phyloP scores from a whole-genome alignment of 2,329 filamentous ascomycete species.

The Ophiocordyceps camponoti-rufipedis region DNA sequence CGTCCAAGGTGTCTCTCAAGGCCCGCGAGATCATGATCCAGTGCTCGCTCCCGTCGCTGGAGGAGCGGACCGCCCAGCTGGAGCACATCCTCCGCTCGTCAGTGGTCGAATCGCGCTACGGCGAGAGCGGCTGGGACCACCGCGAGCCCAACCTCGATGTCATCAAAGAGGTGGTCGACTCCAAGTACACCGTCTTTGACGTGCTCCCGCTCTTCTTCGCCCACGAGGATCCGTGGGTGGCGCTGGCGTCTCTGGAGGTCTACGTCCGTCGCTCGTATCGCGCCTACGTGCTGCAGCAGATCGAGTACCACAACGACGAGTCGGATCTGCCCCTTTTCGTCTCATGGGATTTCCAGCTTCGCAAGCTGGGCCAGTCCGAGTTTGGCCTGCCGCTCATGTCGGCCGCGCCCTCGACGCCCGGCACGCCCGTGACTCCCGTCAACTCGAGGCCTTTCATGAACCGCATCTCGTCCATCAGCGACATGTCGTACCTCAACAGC shows the following conservation, averaged over 20 bases:
- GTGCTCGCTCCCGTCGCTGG: constrained; percentile 85
- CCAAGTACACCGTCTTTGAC: constrained; percentile 96
- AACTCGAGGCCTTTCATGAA: constrained; percentile 44
- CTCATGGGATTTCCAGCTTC: constrained; percentile 89
- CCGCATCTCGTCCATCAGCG: constrained; percentile 85
- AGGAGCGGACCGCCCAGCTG: constrained; percentile 92
- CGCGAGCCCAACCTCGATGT: constrained; percentile 77
- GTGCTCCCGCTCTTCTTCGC: constrained; percentile 90
- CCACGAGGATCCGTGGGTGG: constrained; percentile 87
- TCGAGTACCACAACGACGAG: constrained; percentile 79
- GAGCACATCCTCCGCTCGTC: constrained; percentile 94
- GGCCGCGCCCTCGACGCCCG: constrained; percentile 68
- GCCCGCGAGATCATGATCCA: constrained; percentile 95
- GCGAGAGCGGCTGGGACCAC: constrained; percentile 93
- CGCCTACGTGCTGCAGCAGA: constrained; percentile 77
- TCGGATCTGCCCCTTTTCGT: constrained; percentile 50
- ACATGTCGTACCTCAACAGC: constrained; percentile 75
- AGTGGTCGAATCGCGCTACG: constrained; percentile 91
- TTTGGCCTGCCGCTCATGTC: constrained; percentile 69
- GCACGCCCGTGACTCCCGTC: constrained; percentile 55
- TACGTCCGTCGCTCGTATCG: constrained; percentile 94
- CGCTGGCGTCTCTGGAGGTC: constrained; percentile 81
- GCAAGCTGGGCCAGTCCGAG: constrained; percentile 83
- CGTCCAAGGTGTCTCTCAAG: constrained; percentile 93
- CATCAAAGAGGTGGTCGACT: constrained; percentile 96